A percentile compares a stretch with the other conserved stretches of the same genome.
Conservation (phyloP, 257 asterid species). For the Solanum raphanifolium region DNA sequence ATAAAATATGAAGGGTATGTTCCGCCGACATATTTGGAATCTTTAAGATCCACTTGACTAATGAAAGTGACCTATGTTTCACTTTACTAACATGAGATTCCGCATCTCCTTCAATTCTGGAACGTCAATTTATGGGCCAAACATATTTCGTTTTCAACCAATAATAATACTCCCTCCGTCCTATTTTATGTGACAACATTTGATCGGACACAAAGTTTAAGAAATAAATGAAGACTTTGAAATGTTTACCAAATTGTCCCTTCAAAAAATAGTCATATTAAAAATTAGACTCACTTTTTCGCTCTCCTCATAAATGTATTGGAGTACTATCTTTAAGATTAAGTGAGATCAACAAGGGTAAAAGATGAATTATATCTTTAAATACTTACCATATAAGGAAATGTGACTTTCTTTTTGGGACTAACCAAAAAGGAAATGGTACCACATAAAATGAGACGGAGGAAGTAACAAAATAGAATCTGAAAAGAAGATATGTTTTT, state of each 20-base stretch:
- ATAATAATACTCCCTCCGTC: not conserved
- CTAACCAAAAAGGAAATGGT: no score
- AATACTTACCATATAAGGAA: no score
- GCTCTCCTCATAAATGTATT: no score
- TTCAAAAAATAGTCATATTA: no score
- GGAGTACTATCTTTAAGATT: no score
- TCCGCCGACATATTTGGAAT: not conserved
- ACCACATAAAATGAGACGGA: no score
- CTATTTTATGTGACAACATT: no score
- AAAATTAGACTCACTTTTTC: no score
- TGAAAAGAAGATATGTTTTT: not conserved
- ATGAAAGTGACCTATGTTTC: not conserved
- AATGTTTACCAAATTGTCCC: no score
- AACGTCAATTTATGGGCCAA: not conserved
- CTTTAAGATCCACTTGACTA: not conserved
- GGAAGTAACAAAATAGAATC: not conserved
- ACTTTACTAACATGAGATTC: not conserved
- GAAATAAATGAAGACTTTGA: no score
- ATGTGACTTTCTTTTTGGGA: accelerated
- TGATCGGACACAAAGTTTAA: accelerated
- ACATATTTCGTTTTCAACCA: not conserved
- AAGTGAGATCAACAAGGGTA: no score
- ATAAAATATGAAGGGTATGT: not conserved
- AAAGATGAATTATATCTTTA: no score
- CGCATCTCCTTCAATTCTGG: not conserved